Evolutionary conservation across 1,284 basidiomycete genomes (phyloP).

Genomic region (Puccinia coronata): DNA sequence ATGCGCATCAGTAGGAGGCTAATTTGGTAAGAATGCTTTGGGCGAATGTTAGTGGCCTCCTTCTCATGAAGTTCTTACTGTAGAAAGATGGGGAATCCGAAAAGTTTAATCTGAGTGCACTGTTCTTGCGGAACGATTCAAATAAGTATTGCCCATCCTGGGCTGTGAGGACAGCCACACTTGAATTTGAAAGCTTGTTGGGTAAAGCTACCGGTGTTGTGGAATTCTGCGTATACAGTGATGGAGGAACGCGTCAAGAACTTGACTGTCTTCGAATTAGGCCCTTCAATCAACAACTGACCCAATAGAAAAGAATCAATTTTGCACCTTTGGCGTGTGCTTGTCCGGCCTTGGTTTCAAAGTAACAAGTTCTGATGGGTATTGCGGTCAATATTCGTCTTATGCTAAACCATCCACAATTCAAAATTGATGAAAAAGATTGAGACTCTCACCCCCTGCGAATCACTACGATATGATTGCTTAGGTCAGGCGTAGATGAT

Average conservation of each 20-base stretch:
- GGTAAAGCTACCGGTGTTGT: constrained; percentile 18
- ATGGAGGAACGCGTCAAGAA: not conserved
- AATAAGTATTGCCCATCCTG: constrained; percentile 26
- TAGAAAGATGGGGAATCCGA: constrained; percentile 3
- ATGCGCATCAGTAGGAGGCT: not conserved
- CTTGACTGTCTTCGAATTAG: not conserved
- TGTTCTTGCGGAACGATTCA: constrained; percentile 29
- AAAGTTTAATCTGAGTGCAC: constrained; percentile 23
- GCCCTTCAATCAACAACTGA: not conserved
- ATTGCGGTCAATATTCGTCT: not conserved
- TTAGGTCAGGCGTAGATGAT: constrained; percentile 36
- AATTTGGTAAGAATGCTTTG: not conserved
- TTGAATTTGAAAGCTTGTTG: constrained; percentile 1
- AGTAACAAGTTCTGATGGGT: constrained; percentile 33
- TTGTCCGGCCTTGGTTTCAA: constrained; percentile 31
- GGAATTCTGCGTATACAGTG: constrained; percentile 17
- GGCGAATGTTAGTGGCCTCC: not conserved
- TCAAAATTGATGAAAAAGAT: too few relatives aligned
- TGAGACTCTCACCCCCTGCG: constrained; percentile 26
- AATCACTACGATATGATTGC: constrained; percentile 33
- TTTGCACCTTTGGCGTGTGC: constrained; percentile 43
- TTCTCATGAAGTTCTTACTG: not conserved
- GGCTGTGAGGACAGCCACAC: constrained; percentile 19
- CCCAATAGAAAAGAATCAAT: constrained; percentile 45
- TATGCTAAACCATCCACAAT: too few relatives aligned